Evolutionary conservation across 108 stramenopile genomes (phyloP).

Genomic region (Cyclostephanos tholiformis): DNA sequence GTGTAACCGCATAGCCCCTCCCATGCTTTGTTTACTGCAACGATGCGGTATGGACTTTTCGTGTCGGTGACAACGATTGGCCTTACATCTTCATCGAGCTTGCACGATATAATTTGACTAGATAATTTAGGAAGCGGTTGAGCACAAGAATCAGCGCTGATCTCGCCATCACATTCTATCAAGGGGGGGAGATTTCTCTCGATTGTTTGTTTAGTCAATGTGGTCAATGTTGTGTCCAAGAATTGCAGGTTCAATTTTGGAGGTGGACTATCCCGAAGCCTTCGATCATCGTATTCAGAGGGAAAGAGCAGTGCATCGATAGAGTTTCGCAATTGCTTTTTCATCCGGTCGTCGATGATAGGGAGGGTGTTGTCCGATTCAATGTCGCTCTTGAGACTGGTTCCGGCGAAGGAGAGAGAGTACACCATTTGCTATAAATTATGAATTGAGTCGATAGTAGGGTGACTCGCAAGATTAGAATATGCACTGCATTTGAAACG

Average conservation of each 20-base stretch:
- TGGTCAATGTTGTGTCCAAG: slow-evolving; percentile 13
- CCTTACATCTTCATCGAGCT: slow-evolving; percentile 35
- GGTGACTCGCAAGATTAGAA: not conserved
- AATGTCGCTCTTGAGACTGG: slow-evolving; percentile 33
- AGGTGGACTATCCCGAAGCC: slow-evolving; percentile 22
- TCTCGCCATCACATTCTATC: not conserved
- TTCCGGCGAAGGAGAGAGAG: slow-evolving; percentile 23
- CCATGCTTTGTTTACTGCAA: slow-evolving; percentile 76
- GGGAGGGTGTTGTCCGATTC: slow-evolving; percentile 33
- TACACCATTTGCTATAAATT: slow-evolving; percentile 19
- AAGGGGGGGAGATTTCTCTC: slow-evolving; percentile 13
- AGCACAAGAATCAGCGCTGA: not conserved
- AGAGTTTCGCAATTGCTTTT: slow-evolving; percentile 28
- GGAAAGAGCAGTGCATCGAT: slow-evolving; percentile 6
- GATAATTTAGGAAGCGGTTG: slow-evolving; percentile 29
- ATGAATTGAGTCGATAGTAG: not conserved
- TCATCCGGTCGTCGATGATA: slow-evolving; percentile 34
- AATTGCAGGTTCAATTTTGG: slow-evolving; percentile 25
- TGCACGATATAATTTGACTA: slow-evolving; percentile 20
- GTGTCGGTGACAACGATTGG: slow-evolving; percentile 77
- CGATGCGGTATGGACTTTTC: slow-evolving; percentile 62
- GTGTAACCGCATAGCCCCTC: slow-evolving; percentile 72
- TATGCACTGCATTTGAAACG: not conserved
- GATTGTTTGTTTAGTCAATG: slow-evolving; percentile 10
- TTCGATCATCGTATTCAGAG: slow-evolving; percentile 11